Evolutionary conservation across 2,329 filamentous ascomycete species (phyloP).

Genomic region (Talaromyces sp.): DNA sequence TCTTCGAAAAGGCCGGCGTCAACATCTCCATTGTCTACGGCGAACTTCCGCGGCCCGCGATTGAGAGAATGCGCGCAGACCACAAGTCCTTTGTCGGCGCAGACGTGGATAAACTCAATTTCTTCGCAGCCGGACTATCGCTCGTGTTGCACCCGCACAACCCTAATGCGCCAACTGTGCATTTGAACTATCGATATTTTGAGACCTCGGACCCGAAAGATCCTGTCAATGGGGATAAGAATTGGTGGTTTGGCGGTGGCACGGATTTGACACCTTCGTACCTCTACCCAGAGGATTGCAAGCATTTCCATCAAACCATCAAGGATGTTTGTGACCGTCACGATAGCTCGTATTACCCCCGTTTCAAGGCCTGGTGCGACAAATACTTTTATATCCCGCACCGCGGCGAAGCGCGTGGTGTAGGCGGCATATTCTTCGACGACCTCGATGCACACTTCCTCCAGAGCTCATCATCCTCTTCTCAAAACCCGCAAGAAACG

Average conservation of each 20-base stretch:
- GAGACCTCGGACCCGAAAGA: conserved; percentile 86
- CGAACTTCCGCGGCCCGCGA: conserved; percentile 77
- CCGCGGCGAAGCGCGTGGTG: conserved; percentile 76
- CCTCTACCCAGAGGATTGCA: conserved; percentile 93
- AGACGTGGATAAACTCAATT: conserved; percentile 77
- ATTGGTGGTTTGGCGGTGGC: conserved; percentile 97
- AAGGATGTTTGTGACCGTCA: conserved; percentile 93
- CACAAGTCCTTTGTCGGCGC: conserved; percentile 82
- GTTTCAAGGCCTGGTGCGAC: conserved; percentile 98
- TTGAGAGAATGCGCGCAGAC: conserved; percentile 88
- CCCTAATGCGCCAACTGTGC: conserved; percentile 95
- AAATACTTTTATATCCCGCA: conserved; percentile 96
- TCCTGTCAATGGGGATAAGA: conserved; percentile 62
- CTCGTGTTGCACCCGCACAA: conserved; percentile 91
- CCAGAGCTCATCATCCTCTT: conserved; percentile 39
- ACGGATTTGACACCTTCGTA: conserved; percentile 91
- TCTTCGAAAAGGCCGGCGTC: conserved; percentile 96
- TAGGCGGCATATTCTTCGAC: conserved; percentile 98
- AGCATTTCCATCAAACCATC: conserved; percentile 92
- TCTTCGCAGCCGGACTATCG: conserved; percentile 92
- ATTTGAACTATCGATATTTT: conserved; percentile 98
- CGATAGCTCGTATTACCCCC: conserved; percentile 84
- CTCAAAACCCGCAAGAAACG: conserved; percentile 81
- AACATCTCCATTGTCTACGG: conserved; percentile 96
- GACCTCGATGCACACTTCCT: conserved; percentile 69